A percentile compares a stretch with the other conserved stretches of the same genome.
Evolutionary conservation across 306 rosid species (phyloP).

Genomic region (Chamaecrista fasciculata): DNA sequence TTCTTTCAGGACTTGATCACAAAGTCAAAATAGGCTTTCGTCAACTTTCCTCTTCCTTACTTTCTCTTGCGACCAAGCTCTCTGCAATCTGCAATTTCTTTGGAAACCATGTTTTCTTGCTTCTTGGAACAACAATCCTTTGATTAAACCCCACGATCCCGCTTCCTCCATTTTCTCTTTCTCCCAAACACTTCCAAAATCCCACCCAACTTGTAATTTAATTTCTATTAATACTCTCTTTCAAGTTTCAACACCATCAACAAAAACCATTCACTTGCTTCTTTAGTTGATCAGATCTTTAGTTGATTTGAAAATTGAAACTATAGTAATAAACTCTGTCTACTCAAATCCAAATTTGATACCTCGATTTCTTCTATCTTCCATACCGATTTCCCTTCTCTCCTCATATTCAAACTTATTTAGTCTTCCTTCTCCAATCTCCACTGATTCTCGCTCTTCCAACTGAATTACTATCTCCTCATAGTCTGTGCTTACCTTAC

Average conservation of each 20-base stretch:
- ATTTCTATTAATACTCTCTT: slow-evolving; percentile 7
- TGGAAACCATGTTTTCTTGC: not conserved
- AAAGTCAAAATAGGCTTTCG: slow-evolving; percentile 48
- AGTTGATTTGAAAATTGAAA: not conserved
- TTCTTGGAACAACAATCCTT: not conserved
- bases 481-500: not conserved
- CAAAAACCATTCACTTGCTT: not conserved
- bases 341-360: not conserved
- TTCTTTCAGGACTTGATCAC: not conserved
- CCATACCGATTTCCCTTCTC: not conserved
- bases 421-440: not conserved
- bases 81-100: not conserved
- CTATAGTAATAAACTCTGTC: not conserved
- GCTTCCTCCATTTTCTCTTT: slow-evolving; percentile 1
- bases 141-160: slow-evolving; percentile 5
- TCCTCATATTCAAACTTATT: not conserved
- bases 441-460: not conserved
- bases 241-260: slow-evolving; percentile 12
- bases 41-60: slow-evolving; percentile 49
- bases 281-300: slow-evolving; percentile 29
- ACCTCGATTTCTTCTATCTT: not conserved
- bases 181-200: not conserved
- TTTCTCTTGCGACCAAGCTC: not conserved
- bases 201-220: slow-evolving; percentile 21
- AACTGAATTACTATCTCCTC: slow-evolving; percentile 19